Evolutionary conservation across 345 rosid genomes (phyloP), one percentile per base, ranked within the genome.

Genomic region (Citrus mangshanensis): DNA sequence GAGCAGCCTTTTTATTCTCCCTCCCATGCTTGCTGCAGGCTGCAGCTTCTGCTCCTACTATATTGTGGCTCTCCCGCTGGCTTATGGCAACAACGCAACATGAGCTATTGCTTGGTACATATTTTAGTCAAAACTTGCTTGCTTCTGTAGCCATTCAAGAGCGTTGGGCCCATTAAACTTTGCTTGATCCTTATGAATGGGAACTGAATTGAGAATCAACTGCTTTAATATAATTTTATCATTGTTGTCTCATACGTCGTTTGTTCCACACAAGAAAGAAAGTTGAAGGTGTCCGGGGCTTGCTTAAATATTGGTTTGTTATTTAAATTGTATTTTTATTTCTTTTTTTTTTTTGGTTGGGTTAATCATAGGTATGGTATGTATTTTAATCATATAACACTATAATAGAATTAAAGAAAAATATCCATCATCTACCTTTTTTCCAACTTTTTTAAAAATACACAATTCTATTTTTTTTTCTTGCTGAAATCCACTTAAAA

Each of bases 1-100:
- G 18, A 12, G 71, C 80, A 81, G 80, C 79, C 70, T 80, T 83
- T 83, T 30, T 69, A 18, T 68, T 73, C 65, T 40, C 22, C 73
- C 73, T 68, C 25, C 74, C 78, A 76, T 78, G 84, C 82, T 78
- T 76, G 77, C 68, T 72, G 65, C 55, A 27, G 76, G 81, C 68
- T 72, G 65, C 61, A 27, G 25, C 40, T 62, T 10, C 68, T 22
- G 71, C 68, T 76, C 65, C 71, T 70, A 46, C 66, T 59, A 14
- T n/a, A 14, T 12, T 56, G 27, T 32, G 30, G 9, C 21, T 71
- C 40, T 16, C 55, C 40, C 35, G 16, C 34, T 37, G 9, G 16
- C 13, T 59, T 59, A 37, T 13, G 34, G 60, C 35, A 1, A 34
- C 35, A 4, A 34, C 35, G 35, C 30, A 62, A 27, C 10, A 18